These are phyloP conservation scores for Afroboletus lepidellus DNA, from an alignment of 1,284 basidiomycete genomes.

Conservation along the genomic window DNA sequence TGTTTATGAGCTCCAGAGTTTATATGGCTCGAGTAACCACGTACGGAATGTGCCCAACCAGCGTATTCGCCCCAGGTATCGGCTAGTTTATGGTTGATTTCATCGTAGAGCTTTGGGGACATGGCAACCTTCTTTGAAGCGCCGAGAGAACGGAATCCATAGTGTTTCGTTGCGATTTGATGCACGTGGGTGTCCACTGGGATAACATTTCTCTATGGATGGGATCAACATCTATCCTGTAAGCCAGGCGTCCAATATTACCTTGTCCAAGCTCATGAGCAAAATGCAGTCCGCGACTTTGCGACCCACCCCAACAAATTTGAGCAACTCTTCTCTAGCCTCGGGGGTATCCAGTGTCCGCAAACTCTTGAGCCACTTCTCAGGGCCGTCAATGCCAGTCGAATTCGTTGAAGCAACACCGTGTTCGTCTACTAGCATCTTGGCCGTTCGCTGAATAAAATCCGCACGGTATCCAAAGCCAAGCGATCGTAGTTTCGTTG, in stretches of 20 bases:
- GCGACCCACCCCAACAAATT: constrained; percentile 87
- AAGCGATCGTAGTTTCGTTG: constrained; percentile 69
- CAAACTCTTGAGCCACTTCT: constrained; percentile 62
- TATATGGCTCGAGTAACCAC: constrained; percentile 16
- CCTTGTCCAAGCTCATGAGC: constrained; percentile 94
- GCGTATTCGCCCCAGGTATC: constrained; percentile 81
- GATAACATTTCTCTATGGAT: constrained; percentile 68
- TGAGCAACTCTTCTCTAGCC: constrained; percentile 75
- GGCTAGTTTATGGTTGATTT: constrained; percentile 65
- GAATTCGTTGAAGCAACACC: constrained; percentile 23
- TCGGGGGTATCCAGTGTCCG: constrained; percentile 50
- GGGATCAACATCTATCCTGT: constrained; percentile 4
- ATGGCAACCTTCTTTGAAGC: constrained; percentile 61
- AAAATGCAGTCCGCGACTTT: constrained; percentile 97
- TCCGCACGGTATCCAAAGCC: constrained; percentile 96
- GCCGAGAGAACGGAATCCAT: constrained; percentile 59
- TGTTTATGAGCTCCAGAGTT: constrained; percentile 4
- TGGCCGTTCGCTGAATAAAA: constrained; percentile 84
- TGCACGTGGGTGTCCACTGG: constrained; percentile 93
- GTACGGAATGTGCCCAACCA: constrained; percentile 90
- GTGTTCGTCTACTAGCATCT: constrained; percentile 68
- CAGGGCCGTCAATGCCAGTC: constrained; percentile 45
- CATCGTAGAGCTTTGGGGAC: constrained; percentile 77
- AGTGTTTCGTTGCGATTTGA: constrained; percentile 84
- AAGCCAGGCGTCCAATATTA: constrained; percentile 29